Conservation (phyloP, 768 basidiomycete species). For the Amanita muscaria region DNA sequence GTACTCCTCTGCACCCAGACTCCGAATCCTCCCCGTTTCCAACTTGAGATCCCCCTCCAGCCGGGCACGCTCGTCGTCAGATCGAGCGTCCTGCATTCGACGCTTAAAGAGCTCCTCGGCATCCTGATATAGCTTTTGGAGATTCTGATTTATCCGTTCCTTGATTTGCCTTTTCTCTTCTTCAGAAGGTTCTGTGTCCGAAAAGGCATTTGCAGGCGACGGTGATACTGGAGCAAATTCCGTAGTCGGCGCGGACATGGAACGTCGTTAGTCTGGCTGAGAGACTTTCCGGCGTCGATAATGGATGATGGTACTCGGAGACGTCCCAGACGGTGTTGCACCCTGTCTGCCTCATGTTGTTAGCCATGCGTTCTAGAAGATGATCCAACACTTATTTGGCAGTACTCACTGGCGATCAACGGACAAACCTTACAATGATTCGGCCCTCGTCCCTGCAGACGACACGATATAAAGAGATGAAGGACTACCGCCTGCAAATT, state of each 20-base stretch:
- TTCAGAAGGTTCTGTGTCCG: conserved; percentile 2
- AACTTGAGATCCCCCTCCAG: conserved; percentile 5
- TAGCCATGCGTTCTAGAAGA: conserved; percentile 5
- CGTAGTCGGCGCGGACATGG: background rate
- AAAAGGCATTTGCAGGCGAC: background rate
- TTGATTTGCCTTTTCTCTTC: conserved; percentile 8
- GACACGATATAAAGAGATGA: background rate
- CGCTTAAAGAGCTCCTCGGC: conserved; percentile 3
- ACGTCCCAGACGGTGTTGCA: background rate
- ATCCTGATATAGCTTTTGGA: conserved; percentile 7
- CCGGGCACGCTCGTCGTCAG: conserved; percentile 4
- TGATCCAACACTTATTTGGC: background rate
- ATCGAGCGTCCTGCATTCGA: conserved; percentile 3
- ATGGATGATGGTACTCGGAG: background rate
- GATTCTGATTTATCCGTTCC: conserved; percentile 6
- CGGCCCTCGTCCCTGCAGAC: background rate
- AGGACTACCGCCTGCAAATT: background rate
- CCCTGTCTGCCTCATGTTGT: conserved; percentile 9
- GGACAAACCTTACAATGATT: background rate
- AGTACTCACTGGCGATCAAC: background rate
- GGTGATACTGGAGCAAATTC: conserved; percentile 1
- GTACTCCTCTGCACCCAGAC: conserved; percentile 5
- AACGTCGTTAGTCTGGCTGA: background rate
- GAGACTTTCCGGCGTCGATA: too few relatives aligned
- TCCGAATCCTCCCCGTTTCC: conserved; percentile 3